Conservation (phyloP, 176 grass and related monocot species). For the Bonia amplexicaulis region DNA sequence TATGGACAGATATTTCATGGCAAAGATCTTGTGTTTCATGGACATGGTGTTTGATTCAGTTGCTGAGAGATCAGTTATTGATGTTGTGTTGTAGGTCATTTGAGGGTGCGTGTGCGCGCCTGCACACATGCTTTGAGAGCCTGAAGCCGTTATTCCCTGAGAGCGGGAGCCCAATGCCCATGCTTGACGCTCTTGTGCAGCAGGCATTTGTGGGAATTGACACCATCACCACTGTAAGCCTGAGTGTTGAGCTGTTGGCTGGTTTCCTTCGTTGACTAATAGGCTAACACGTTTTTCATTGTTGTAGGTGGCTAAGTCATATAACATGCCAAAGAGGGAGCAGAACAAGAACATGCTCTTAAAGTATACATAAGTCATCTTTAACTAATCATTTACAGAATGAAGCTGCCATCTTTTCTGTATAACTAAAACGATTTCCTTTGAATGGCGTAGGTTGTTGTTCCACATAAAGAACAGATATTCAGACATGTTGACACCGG, state of each 20-base stretch:
- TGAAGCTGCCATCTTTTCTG: not conserved
- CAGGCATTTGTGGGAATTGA: conserved; percentile 67
- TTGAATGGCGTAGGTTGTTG: conserved; percentile 52
- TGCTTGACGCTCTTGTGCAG: conserved; percentile 72
- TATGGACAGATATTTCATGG: conserved; percentile 35
- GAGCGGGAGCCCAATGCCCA: conserved; percentile 58
- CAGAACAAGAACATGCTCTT: conserved; percentile 63
- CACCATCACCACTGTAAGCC: conserved; percentile 58
- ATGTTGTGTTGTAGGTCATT: conserved; percentile 69
- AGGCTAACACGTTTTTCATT: conserved; percentile 3
- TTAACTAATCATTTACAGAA: conserved; percentile 17
- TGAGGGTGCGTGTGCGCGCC: conserved; percentile 54
- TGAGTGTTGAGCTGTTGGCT: not conserved
- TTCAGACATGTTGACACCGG: conserved; percentile 51
- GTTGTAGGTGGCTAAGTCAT: conserved; percentile 51
- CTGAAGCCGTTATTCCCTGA: conserved; percentile 69
- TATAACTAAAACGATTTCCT: conserved; percentile 27
- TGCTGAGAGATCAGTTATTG: conserved; percentile 14
- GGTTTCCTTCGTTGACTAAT: not conserved
- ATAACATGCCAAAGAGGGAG: conserved; percentile 51
- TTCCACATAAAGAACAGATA: conserved; percentile 92
- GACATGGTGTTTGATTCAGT: not conserved
- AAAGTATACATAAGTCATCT: conserved; percentile 40
- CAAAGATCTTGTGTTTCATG: not conserved
- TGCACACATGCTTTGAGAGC: conserved; percentile 67